Conservation (phyloP, 805 yeast species). For the Clavispora asparagi region DNA sequence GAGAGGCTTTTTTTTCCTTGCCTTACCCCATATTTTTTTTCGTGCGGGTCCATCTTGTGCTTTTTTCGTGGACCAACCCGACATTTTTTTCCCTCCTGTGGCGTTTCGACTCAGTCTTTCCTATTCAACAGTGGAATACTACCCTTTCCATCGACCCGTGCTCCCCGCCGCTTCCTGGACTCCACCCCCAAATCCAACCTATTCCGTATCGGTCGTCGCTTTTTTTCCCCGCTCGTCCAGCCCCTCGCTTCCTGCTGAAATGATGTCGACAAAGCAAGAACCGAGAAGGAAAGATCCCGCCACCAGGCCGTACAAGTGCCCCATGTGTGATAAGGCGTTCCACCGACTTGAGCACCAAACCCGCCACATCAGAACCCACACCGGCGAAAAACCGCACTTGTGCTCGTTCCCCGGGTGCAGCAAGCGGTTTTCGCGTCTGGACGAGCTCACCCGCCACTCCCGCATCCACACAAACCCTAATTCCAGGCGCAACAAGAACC, state of each 20-base stretch:
- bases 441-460: conserved; percentile 68
- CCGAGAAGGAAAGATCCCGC: conserved; percentile 14
- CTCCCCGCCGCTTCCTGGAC: neutral
- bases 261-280: conserved; percentile 14
- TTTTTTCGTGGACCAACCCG: neutral
- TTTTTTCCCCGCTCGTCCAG: neutral
- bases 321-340: conserved; percentile 69
- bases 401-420: conserved; percentile 68
- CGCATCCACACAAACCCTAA: conserved; percentile 71
- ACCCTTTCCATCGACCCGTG: neutral
- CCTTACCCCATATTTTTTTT: conserved; percentile 16
- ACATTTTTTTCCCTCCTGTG: neutral
- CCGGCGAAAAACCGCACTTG: conserved; percentile 79
- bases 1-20: conserved; percentile 13
- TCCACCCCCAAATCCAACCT: neutral
- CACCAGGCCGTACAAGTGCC: conserved; percentile 62
- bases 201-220: neutral
- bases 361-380: conserved; percentile 73
- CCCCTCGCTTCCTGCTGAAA: neutral
- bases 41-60: neutral
- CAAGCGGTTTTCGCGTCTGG: conserved; percentile 64
- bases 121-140: neutral
- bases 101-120: neutral
- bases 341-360: conserved; percentile 76
- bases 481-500: conserved; percentile 53